Evolutionary conservation across 768 basidiomycete genomes (phyloP), one percentile per base, ranked within the genome.

Genomic region (Leccinum uliginosum): DNA sequence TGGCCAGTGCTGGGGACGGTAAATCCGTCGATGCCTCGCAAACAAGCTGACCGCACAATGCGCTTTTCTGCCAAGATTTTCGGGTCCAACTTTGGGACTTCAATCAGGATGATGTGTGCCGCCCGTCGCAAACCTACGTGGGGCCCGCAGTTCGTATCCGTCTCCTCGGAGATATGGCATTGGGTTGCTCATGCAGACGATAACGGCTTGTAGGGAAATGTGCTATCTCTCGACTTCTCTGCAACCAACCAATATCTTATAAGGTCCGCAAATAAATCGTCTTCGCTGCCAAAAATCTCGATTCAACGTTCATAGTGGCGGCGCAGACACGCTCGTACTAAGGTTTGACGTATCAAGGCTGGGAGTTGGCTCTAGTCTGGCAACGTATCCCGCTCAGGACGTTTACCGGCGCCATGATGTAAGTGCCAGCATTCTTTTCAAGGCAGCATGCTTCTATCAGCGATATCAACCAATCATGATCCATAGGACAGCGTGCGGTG

Each of bases 1-100:
- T 88, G 40, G 85, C 84, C 3, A 86, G 83, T 62, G 87, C 84
- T 27, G 86, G 87, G 32, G 86, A 88, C 68, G 85, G 85, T 86
- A 69, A 65, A 58, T 79, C 65, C 26, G 23, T 53, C 34, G 46
- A 53, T 57, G 29, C 19, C 43, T 40, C 53, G n/a, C 54, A 35
- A 24, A 51, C 54, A 38, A 26, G 29, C 65, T 69, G 43, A 58
- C 54, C 44, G 23, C 56, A 44, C 46, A 48, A 55, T 52, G 30
- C n/a, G 48, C 34, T 32, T 32, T 29, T 57, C 11, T 61, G 57
- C 53, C 55, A 46, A 87, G 86, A 88, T 70, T 71, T 78, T 7
- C 67, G 74, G 12, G 74, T 86, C 35, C 75, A 76, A 61, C 69
- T 88, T 17, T 88, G 86, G 86, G 83, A 88, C 63, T 83, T 87